Conservation (phyloP, 2,329 filamentous ascomycete genomes). For the Cryoendolithus antarcticus region DNA sequence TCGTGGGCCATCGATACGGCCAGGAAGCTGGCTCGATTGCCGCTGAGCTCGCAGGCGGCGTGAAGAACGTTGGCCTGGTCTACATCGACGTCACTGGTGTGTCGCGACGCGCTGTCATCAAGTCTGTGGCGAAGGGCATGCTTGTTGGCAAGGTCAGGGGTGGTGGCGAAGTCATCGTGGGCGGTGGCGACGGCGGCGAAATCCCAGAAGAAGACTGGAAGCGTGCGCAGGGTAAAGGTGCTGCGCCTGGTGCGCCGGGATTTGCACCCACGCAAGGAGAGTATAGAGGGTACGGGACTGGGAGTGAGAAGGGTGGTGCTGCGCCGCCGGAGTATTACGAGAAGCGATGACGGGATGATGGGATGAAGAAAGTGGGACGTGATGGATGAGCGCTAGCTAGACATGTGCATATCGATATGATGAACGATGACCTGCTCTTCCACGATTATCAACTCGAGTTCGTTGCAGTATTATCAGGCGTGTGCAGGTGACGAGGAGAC, state of each 20-base stretch:
- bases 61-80: constrained; percentile 92
- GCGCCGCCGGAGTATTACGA: constrained; percentile 17
- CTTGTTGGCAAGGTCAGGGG: constrained; percentile 68
- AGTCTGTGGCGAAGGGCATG: constrained; percentile 95
- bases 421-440: too few species aligned
- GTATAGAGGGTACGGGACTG: too few species aligned
- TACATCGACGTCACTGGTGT: constrained; percentile 96
- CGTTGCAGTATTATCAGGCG: too few species aligned
- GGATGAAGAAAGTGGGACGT: constrained; percentile 10
- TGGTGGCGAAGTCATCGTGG: constrained; percentile 61
- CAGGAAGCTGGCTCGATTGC: constrained; percentile 71
- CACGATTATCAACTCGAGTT: too few species aligned
- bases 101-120: constrained; percentile 76
- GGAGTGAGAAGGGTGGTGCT: too few species aligned
- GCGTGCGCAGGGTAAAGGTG: constrained; percentile 10
- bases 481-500: too few species aligned
- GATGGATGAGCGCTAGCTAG: too few species aligned
- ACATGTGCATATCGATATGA: too few species aligned
- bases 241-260: constrained; percentile 6
- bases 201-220: constrained; percentile 28
- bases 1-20: constrained; percentile 85
- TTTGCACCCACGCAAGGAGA: constrained; percentile 10
- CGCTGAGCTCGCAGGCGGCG: constrained; percentile 62
- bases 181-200: constrained; percentile 47
- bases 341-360: too few species aligned